Evolutionary conservation across 2,329 filamentous ascomycete genomes (phyloP), one percentile per base, ranked within the genome.

Genomic region (Elsinoe australis): DNA sequence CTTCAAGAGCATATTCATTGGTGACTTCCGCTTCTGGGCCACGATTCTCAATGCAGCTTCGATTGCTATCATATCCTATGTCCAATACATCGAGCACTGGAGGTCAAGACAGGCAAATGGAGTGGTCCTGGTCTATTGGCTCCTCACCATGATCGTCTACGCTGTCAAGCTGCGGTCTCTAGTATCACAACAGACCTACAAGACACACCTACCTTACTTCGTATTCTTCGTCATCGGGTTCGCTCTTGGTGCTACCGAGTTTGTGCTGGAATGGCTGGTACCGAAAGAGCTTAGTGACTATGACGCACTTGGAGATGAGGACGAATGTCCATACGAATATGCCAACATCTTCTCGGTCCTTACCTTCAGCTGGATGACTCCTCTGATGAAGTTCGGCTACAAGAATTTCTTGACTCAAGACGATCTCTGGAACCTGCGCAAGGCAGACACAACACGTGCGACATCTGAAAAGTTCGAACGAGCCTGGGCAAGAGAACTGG

Each of bases 331-430:
- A 0, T 81, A 86, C 53, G 89, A 96, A 67, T 94, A 95, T 64
- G 89, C 92, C 9, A 88, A 90, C 52, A 74, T 96, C 46, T 98
- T 98, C 68, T 95, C 90, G 3, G 80, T 86, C 44, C 75, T 98
- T 36, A 95, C 90, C 0, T 98, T 98, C 65, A 83, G 85, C 48
- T 98, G 92, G 92, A 95, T 98, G 90, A 96, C 92, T 0, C 89
- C 92, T 0, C 71, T 98, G 78, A 98, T 98, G 92, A 88, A 82
- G 61, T 83, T 83, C 61, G 92, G 92, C 1, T 96, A 98, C 71
- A 86, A 84, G 61, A 80, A 89, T 51, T 98, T 81, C 64, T 73
- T 98, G 53, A 95, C 88, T 1, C 88, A 96, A 64, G 87, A 95
- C 54, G 90, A 98, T 64, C 75, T 98, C 18, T 98, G 94, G 94